Evolutionary conservation across 768 basidiomycete genomes (phyloP).

Genomic region (Clathrus columnatus): DNA sequence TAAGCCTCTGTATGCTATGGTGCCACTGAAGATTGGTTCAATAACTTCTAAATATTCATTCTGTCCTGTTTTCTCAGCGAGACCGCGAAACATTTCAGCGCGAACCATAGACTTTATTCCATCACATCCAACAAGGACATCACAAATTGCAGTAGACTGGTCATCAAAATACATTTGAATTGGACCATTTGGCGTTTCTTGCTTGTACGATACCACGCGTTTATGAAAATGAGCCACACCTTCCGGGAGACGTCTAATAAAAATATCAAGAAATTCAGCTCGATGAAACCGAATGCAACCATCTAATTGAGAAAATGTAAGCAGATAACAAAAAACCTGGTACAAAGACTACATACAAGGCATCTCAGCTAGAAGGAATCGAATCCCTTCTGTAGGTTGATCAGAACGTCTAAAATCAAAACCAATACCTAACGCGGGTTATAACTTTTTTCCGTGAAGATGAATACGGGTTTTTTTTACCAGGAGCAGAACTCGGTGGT

Average conservation of each 20-base stretch:
- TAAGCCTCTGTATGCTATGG: constrained; percentile 37
- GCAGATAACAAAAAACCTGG: neutral
- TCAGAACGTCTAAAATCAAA: constrained; percentile 16
- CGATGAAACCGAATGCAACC: constrained; percentile 26
- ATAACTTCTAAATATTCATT: constrained; percentile 24
- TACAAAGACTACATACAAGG: constrained; percentile 16
- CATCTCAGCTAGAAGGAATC: constrained; percentile 15
- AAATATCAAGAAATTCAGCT: constrained; percentile 27
- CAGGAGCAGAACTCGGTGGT: constrained; percentile 12
- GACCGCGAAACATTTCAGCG: constrained; percentile 16
- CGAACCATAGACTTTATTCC: constrained; percentile 21
- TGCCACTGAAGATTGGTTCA: constrained; percentile 40
- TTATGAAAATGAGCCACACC: constrained; percentile 23
- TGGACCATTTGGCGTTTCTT: neutral
- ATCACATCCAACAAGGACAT: constrained; percentile 21
- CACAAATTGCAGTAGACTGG: constrained; percentile 17
- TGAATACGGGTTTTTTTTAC: neutral
- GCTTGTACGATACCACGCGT: constrained; percentile 26
- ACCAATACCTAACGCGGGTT: constrained; percentile 28
- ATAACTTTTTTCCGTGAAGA: neutral
- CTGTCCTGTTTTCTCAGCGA: constrained; percentile 15
- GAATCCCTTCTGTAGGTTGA: constrained; percentile 7
- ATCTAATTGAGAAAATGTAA: constrained; percentile 10
- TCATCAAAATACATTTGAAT: constrained; percentile 21
- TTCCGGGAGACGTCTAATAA: constrained; percentile 23